Percentiles rank a stretch among this genome's conserved stretches.
phyloP scores from a whole-genome alignment of 345 rosid genomes.

The Laguncularia racemosa region DNA sequence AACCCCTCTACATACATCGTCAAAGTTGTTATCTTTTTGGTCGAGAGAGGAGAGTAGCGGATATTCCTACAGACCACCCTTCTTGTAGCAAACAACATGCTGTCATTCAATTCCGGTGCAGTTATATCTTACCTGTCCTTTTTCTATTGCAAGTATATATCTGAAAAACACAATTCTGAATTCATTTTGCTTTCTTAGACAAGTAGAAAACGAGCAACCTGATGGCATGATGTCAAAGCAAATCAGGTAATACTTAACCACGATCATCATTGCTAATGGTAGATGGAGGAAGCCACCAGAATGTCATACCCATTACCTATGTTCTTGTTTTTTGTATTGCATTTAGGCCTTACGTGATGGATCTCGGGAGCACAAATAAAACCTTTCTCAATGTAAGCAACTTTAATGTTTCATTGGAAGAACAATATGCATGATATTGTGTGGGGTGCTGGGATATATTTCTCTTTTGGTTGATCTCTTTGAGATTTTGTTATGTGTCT shows the following conservation, averaged over 20 bases:
- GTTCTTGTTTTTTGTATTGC: slow-evolving; percentile 9
- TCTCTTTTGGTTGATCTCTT: slow-evolving; percentile 8
- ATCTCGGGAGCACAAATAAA: slow-evolving; percentile 96
- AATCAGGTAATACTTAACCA: slow-evolving; percentile 38
- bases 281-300: neutral
- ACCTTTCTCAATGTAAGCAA: slow-evolving; percentile 75
- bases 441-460: neutral
- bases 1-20: slow-evolving; percentile 90
- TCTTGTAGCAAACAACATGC: slow-evolving; percentile 99
- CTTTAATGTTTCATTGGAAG: neutral
- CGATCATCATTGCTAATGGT: too few relatives aligned
- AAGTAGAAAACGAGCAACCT: slow-evolving; percentile 62
- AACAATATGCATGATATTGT: slow-evolving; percentile 2
- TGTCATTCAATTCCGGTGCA: slow-evolving; percentile 78
- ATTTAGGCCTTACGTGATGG: slow-evolving; percentile 89
- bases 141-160: slow-evolving; percentile 3
- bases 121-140: slow-evolving; percentile 12
- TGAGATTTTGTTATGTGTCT: slow-evolving; percentile 15
- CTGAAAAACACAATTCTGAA: neutral
- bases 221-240: slow-evolving; percentile 65
- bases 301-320: neutral
- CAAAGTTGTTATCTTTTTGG: slow-evolving; percentile 96
- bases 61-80: slow-evolving; percentile 95
- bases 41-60: slow-evolving; percentile 90
- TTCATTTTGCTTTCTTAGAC: slow-evolving; percentile 36